These are phyloP conservation scores for Sporothrix euskadiensis DNA, from an alignment of 2,329 filamentous ascomycete species.

Conservation along the genomic window DNA sequence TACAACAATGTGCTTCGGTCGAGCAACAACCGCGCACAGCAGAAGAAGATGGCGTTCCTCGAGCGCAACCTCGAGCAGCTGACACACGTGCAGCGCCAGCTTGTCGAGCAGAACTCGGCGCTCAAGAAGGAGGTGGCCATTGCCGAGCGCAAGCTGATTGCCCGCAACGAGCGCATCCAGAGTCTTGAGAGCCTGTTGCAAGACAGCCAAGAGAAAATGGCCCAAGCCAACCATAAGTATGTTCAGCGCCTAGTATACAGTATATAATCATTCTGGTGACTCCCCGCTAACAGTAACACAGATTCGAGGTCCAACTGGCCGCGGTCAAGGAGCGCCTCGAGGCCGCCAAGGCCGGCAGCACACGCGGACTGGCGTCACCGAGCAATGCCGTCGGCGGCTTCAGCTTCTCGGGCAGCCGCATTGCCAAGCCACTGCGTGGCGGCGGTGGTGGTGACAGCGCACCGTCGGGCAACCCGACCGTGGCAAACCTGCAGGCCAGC, in stretches of 20 bases:
- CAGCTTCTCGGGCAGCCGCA: constrained; percentile 69
- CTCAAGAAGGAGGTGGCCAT: constrained; percentile 99
- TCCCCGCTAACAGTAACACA: constrained; percentile 43
- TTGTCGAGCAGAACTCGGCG: constrained; percentile 95
- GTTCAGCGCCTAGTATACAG: constrained; percentile 38
- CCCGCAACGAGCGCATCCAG: constrained; percentile 93
- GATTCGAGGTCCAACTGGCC: constrained; percentile 95
- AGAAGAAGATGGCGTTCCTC: constrained; percentile 99
- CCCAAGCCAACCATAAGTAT: constrained; percentile 94
- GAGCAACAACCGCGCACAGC: constrained; percentile 96
- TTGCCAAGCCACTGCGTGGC: constrained; percentile 68
- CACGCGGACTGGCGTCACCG: constrained; percentile 72
- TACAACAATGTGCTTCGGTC: constrained; percentile 98
- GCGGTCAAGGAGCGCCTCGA: constrained; percentile 98
- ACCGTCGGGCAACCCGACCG: constrained; percentile 53
- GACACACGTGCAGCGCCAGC: constrained; percentile 93
- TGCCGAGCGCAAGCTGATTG: constrained; percentile 94
- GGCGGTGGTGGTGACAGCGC: constrained; percentile 55
- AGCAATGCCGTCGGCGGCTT: constrained; percentile 62
- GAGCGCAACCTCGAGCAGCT: constrained; percentile 98
- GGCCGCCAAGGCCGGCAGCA: constrained; percentile 88
- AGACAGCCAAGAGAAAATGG: constrained; percentile 98
- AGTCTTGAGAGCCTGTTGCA: constrained; percentile 88
- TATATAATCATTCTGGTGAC: constrained; percentile 27
- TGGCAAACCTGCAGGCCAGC: constrained; percentile 60